Conservation (phyloP, 352 stramenopile species). For the Phytophthora meadii region DNA sequence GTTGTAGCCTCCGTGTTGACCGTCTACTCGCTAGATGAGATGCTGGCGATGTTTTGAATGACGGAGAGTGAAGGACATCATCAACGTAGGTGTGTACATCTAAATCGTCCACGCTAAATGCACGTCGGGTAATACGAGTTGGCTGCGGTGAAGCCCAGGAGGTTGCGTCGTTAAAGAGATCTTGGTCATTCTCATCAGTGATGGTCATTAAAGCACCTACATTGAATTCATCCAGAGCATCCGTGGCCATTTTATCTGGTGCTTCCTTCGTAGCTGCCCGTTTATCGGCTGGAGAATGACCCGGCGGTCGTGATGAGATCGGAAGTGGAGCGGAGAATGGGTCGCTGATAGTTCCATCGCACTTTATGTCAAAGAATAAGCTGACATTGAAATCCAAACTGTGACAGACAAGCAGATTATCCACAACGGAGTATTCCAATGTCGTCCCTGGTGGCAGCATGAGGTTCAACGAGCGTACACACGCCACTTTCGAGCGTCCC, state of each 20-base stretch:
- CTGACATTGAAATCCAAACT: conserved; percentile 83
- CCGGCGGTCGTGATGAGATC: conserved; percentile 56
- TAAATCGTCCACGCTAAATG: conserved; percentile 39
- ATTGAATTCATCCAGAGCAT: conserved; percentile 17
- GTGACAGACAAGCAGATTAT: conserved; percentile 86
- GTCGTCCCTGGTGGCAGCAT: conserved; percentile 65
- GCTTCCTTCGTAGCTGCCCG: conserved; percentile 1
- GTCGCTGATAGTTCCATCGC: conserved; percentile 57
- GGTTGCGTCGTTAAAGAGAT: conserved; percentile 5
- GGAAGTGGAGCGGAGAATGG: conserved; percentile 79
- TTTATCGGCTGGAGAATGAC: conserved; percentile 11
- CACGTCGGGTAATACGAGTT: conserved; percentile 11
- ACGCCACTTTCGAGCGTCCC: conserved; percentile 65
- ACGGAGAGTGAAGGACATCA: conserved; percentile 16
- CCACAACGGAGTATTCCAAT: conserved; percentile 78
- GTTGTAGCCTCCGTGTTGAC: conserved; percentile 29
- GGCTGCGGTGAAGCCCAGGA: conserved; percentile 10
- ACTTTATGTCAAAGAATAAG: conserved; percentile 84
- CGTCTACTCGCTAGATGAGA: conserved; percentile 30
- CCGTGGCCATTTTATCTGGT: background rate
- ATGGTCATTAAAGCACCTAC: conserved; percentile 11
- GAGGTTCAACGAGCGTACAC: conserved; percentile 77
- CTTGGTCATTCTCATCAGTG: conserved; percentile 17
- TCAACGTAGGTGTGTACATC: conserved; percentile 28
- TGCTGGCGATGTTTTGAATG: conserved; percentile 26